These are phyloP conservation scores for Codiaeum variegatum DNA, from an alignment of 441 rosid species.

Conservation along the genomic window DNA sequence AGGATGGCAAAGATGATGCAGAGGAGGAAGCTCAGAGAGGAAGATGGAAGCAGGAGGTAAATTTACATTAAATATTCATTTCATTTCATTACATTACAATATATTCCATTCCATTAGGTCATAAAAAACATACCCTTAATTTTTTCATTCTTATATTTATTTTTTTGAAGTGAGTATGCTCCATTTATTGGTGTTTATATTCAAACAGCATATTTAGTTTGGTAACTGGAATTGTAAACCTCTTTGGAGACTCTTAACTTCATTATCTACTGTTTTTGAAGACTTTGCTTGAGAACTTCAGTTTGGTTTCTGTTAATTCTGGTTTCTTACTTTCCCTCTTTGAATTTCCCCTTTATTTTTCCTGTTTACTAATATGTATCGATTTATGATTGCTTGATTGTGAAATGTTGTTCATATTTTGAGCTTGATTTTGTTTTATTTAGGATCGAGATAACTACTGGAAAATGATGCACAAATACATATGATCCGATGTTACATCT, in stretches of 20 bases:
- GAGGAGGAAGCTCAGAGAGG: conserved; percentile 6
- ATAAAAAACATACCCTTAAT: too few relatives aligned
- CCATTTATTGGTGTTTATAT: neutral
- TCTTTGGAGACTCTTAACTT: neutral
- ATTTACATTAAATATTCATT: too few relatives aligned
- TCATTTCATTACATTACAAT: too few relatives aligned
- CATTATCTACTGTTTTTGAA: neutral
- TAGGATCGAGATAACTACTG: conserved; percentile 94
- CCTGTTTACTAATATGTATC: neutral
- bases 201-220: neutral
- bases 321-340: neutral
- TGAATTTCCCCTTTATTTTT: neutral
- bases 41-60: conserved; percentile 14
- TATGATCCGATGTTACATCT: conserved; percentile 90
- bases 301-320: neutral
- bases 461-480: conserved; percentile 97
- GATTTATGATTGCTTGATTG: neutral
- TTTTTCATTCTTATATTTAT: too few relatives aligned
- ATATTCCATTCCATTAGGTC: too few relatives aligned
- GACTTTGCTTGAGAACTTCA: neutral
- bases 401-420: neutral
- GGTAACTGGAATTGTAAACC: neutral
- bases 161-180: neutral
- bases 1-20: conserved; percentile 7
- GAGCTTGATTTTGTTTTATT: conserved; percentile 14